phyloP scores from a whole-genome alignment of 169 alveolate species.

The Blepharisma undulans region DNA sequence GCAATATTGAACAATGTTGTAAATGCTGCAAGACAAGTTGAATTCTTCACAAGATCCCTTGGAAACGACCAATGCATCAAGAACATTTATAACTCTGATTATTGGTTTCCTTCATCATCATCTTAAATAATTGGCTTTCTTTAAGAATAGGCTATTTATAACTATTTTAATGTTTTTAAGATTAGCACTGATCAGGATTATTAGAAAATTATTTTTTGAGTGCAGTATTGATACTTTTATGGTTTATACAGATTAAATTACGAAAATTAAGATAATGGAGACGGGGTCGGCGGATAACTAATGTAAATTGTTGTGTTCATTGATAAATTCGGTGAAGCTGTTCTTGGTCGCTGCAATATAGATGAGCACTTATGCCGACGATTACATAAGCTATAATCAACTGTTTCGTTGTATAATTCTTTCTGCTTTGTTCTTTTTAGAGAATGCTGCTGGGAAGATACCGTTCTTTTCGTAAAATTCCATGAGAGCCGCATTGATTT shows the following conservation, averaged over 20 bases:
- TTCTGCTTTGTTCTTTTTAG: neutral
- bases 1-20: neutral
- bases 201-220: too few species aligned
- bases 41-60: slow-evolving; percentile 5
- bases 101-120: neutral
- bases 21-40: slow-evolving; percentile 3
- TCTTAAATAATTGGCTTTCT: neutral
- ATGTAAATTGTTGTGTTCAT: neutral
- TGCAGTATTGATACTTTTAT: too few species aligned
- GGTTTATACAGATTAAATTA: too few species aligned
- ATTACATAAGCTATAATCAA: neutral
- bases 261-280: neutral
- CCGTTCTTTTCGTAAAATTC: neutral
- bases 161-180: too few species aligned
- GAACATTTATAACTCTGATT: neutral
- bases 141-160: neutral
- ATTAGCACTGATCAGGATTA: too few species aligned
- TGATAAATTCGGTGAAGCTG: neutral
- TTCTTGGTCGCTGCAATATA: neutral
- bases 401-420: neutral
- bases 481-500: neutral
- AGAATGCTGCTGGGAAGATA: neutral
- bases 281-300: neutral
- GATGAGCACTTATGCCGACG: neutral
- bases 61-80: slow-evolving; percentile 34